A percentile compares a stretch with the other conserved stretches of the same genome.
Conservation (phyloP, 1,284 basidiomycete genomes). For the Trametes sp. region DNA sequence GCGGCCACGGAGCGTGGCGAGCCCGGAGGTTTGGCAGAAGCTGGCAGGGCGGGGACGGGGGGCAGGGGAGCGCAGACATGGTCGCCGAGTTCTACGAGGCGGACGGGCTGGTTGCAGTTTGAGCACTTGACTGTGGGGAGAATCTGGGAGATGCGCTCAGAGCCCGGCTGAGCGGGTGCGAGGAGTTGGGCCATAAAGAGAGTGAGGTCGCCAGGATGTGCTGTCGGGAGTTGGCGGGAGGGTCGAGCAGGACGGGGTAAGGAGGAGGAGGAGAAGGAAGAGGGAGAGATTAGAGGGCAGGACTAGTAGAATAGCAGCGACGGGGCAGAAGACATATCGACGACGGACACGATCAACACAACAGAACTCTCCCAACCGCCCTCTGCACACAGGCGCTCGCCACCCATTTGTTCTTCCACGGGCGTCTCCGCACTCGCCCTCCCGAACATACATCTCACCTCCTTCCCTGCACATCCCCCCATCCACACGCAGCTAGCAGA, state of each 20-base stretch:
- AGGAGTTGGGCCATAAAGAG: slow-evolving; percentile 54
- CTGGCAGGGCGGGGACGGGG: slow-evolving; percentile 48
- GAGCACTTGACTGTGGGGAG: slow-evolving; percentile 87
- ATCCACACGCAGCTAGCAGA: too few relatives aligned
- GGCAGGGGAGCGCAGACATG: slow-evolving; percentile 69
- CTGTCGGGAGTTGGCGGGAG: slow-evolving; percentile 28
- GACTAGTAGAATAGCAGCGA: slow-evolving; percentile 19
- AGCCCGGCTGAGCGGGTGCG: slow-evolving; percentile 39
- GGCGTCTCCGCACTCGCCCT: slow-evolving; percentile 1
- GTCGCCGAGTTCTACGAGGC: slow-evolving; percentile 73
- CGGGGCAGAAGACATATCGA: slow-evolving; percentile 19
- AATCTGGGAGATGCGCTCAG: slow-evolving; percentile 71
- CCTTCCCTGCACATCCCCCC: too few relatives aligned
- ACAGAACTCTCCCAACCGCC: slow-evolving; percentile 23
- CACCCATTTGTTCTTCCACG: slow-evolving; percentile 18
- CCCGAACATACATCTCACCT: background rate
- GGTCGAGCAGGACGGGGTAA: slow-evolving; percentile 12
- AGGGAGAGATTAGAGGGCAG: slow-evolving; percentile 28
- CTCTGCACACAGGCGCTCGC: slow-evolving; percentile 18
- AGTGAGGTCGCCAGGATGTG: slow-evolving; percentile 26
- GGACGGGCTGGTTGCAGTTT: slow-evolving; percentile 72
- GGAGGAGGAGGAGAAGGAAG: slow-evolving; percentile 14
- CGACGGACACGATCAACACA: slow-evolving; percentile 23
- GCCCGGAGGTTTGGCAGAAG: slow-evolving; percentile 39
- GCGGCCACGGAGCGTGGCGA: slow-evolving; percentile 46